phyloP scores from a whole-genome alignment of 495 filamentous ascomycete species.

The Penicillium ochrochloron region DNA sequence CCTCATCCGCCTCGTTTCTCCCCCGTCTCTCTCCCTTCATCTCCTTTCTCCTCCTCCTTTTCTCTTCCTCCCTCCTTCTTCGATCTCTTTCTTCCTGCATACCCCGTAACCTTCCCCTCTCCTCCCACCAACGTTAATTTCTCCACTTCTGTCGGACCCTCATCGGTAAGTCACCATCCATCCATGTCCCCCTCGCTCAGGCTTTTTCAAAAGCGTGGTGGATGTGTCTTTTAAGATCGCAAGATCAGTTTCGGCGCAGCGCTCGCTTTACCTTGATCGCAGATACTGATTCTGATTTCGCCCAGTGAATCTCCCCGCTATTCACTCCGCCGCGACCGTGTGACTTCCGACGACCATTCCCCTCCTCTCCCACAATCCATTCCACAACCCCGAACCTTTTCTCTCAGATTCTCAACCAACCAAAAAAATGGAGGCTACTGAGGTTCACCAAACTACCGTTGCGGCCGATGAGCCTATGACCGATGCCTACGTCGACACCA shows the following conservation, averaged over 20 bases:
- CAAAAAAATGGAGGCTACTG: slow-evolving; percentile 52
- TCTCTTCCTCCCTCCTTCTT: slow-evolving; percentile 27
- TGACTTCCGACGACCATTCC: slow-evolving; percentile 20
- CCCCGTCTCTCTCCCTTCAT: slow-evolving; percentile 27
- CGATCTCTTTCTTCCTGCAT: slow-evolving; percentile 21
- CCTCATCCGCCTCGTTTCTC: slow-evolving; percentile 26
- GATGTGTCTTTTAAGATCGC: slow-evolving; percentile 4
- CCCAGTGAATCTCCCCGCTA: slow-evolving; percentile 23
- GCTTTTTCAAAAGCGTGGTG: not conserved
- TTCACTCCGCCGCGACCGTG: slow-evolving; percentile 30
- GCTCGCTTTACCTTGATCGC: not conserved
- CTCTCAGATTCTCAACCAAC: slow-evolving; percentile 8
- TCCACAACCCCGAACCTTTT: slow-evolving; percentile 15
- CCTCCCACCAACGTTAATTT: slow-evolving; percentile 30
- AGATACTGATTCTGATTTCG: slow-evolving; percentile 18
- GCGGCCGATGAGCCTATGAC: slow-evolving; percentile 49
- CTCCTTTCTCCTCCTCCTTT: slow-evolving; percentile 25
- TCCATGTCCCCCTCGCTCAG: not conserved
- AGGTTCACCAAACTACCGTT: slow-evolving; percentile 49
- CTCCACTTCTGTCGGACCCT: slow-evolving; percentile 37
- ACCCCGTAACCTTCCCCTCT: slow-evolving; percentile 27
- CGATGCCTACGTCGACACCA: slow-evolving; percentile 54
- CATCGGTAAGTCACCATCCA: slow-evolving; percentile 30
- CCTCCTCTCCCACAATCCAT: slow-evolving; percentile 14
- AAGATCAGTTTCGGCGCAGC: slow-evolving; percentile 8